These are phyloP conservation scores for Blastocystis sp. DNA, from an alignment of 352 stramenopile species.

Conservation along the genomic window DNA sequence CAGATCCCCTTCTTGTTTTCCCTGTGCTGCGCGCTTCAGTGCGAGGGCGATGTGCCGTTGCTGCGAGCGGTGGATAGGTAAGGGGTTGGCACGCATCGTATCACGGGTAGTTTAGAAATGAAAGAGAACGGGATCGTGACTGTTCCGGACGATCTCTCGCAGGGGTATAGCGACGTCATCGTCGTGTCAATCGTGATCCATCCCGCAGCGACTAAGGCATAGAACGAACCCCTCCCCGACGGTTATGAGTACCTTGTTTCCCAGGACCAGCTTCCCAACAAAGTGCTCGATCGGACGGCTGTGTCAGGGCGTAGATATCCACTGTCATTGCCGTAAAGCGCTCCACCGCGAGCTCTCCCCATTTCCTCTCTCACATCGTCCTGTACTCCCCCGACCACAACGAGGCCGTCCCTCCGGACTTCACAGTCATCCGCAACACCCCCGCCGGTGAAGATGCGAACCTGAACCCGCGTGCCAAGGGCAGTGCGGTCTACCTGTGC, in stretches of 20 bases:
- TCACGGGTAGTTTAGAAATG: background rate
- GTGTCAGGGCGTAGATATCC: background rate
- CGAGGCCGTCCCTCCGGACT: conserved; percentile 1
- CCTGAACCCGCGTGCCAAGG: background rate
- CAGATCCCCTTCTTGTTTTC: conserved; percentile 39
- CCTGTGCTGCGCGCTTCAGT: background rate
- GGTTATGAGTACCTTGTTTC: conserved; percentile 2
- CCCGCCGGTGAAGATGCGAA: background rate
- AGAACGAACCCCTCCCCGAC: conserved; percentile 2
- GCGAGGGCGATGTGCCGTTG: background rate
- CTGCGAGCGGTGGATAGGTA: conserved; percentile 13
- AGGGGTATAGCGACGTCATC: background rate
- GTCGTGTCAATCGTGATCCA: background rate
- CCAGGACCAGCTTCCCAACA: background rate
- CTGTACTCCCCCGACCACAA: background rate
- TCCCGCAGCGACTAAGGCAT: background rate
- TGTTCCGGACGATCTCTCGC: background rate
- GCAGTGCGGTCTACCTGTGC: conserved; percentile 1
- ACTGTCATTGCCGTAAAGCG: background rate
- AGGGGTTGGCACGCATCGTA: background rate
- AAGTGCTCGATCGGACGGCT: background rate
- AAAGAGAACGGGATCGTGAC: background rate
- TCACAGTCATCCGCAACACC: background rate
- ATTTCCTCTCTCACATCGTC: conserved; percentile 4
- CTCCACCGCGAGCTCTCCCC: background rate